These are phyloP conservation scores for Cerioporus squamosus DNA, from an alignment of 1,284 basidiomycete species.

Conservation along the genomic window DNA sequence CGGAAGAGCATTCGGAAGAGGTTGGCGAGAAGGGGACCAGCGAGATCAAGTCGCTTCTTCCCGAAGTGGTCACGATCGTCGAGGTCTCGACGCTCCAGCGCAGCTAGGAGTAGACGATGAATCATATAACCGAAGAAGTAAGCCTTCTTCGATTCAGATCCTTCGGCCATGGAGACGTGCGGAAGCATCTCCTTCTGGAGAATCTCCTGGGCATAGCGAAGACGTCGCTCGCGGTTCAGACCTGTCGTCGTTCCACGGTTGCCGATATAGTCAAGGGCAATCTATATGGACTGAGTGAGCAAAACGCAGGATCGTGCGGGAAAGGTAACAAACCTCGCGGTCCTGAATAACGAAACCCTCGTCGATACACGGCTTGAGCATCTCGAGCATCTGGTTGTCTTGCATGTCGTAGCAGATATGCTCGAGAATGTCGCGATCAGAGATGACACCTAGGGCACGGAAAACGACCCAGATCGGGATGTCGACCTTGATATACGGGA, in stretches of 20 bases:
- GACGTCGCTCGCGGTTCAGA: slow-evolving; percentile 89
- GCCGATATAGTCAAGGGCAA: slow-evolving; percentile 96
- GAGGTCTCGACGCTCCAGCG: slow-evolving; percentile 92
- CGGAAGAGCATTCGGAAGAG: slow-evolving; percentile 98
- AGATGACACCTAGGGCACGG: slow-evolving; percentile 96
- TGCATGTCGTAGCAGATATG: slow-evolving; percentile 99
- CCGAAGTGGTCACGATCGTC: slow-evolving; percentile 99
- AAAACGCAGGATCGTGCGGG: too few species aligned
- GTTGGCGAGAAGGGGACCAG: slow-evolving; percentile 93
- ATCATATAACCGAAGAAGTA: slow-evolving; percentile 99
- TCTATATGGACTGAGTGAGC: slow-evolving; percentile 35
- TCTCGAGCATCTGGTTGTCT: slow-evolving; percentile 95
- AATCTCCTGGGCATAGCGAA: slow-evolving; percentile 97
- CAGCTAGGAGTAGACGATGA: slow-evolving; percentile 92
- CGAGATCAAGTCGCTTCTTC: slow-evolving; percentile 96
- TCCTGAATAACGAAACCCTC: slow-evolving; percentile 99
- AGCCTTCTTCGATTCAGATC: slow-evolving; percentile 97
- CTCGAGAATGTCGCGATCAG: slow-evolving; percentile 96
- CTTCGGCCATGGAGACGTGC: slow-evolving; percentile 95
- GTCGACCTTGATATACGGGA: slow-evolving; percentile 98
- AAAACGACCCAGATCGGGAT: slow-evolving; percentile 99
- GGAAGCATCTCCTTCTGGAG: slow-evolving; percentile 99
- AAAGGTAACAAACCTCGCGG: slow-evolving; percentile 73
- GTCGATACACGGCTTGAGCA: slow-evolving; percentile 98
- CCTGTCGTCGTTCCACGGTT: slow-evolving; percentile 97